Evolutionary conservation across 2,329 filamentous ascomycete species (phyloP).

Genomic region (Fusarium subtropicale): DNA sequence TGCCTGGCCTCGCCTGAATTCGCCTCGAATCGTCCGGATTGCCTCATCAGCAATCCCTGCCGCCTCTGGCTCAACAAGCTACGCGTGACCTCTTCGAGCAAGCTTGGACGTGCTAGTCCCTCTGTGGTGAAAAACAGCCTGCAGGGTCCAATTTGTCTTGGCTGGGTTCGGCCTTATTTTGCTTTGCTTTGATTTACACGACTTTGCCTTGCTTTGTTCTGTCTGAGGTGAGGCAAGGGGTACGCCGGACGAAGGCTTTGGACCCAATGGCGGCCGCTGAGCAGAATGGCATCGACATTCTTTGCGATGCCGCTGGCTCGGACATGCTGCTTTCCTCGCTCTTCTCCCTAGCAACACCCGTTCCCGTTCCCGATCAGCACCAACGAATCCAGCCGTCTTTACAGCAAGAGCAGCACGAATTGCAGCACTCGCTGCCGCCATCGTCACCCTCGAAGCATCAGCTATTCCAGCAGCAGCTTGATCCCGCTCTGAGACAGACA

Average conservation of each 20-base stretch:
- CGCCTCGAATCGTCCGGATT: neutral
- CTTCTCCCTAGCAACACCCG: slow-evolving; percentile 43
- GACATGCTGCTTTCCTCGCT: slow-evolving; percentile 46
- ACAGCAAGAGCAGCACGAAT: slow-evolving; percentile 37
- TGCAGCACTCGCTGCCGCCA: slow-evolving; percentile 31
- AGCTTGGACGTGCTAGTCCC: neutral
- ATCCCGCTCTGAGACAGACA: slow-evolving; percentile 29
- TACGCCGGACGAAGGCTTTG: neutral
- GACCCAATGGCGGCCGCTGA: slow-evolving; percentile 41
- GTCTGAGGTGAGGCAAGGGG: slow-evolving; percentile 20
- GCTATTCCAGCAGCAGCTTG: slow-evolving; percentile 34
- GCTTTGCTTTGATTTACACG: neutral
- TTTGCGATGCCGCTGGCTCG: slow-evolving; percentile 47
- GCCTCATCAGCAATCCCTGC: slow-evolving; percentile 7
- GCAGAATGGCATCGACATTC: slow-evolving; percentile 47
- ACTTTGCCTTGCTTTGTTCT: neutral
- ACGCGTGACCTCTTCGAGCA: neutral
- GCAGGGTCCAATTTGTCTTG: slow-evolving; percentile 23
- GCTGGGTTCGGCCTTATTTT: slow-evolving; percentile 1
- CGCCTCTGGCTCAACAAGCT: slow-evolving; percentile 13
- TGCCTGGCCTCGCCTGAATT: slow-evolving; percentile 20
- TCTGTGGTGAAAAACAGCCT: slow-evolving; percentile 8
- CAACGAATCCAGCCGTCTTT: slow-evolving; percentile 28
- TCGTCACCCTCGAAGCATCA: slow-evolving; percentile 34
- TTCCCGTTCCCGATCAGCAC: slow-evolving; percentile 33